Base-by-base conservation (phyloP, 345 rosid genomes). In the Heritiera littoralis region DNA sequence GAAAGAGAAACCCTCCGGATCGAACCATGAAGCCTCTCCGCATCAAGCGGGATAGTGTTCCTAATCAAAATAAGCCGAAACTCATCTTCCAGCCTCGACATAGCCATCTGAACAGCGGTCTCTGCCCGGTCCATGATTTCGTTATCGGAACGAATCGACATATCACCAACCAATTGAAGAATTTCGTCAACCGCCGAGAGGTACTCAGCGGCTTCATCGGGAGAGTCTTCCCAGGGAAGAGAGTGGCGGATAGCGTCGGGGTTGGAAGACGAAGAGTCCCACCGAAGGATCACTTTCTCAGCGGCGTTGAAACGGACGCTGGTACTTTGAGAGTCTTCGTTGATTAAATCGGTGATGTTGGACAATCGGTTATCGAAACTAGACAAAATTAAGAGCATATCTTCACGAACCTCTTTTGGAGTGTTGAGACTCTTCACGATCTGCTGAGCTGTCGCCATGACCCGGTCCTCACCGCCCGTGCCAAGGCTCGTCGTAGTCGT, bases 371-470 rank as follows among this genome's bases (percentile, higher is more conserved):
- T 96, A 54, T 96, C 99, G 76, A 96, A 96, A 83, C 94, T 90
- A 20, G 99, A 96, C 83, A 96, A 88, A 87, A 96, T 96, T 38
- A 92, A 83, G 5, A 96, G 87, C 99, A 96, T 94, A 84, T 96
- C 99, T 56, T 96, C 98, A 1, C 97, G 90, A 18, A 92, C 97
- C 74, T 94, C 94, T 81, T 94, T 92, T 1, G 96, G 87, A 12
- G 99, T 89, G 89, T 94, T 96, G 46, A 96, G 94, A 64, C 97
- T 92, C 77, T 92, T 91, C 66, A 96, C 90, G 91, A 96, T 96
- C 95, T 96, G 97, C 80, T 94, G 98, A 9, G 98, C 99, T 72
- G 99, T 89, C 20, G 99, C 98, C 87, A 96, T 81, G 41, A 96
- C 99, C 14, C 99, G 97, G 84, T 96, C 99, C 71, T 96, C 99